phyloP scores from a whole-genome alignment of 2,329 filamentous ascomycete genomes.

The Diaporthe amygdali region DNA sequence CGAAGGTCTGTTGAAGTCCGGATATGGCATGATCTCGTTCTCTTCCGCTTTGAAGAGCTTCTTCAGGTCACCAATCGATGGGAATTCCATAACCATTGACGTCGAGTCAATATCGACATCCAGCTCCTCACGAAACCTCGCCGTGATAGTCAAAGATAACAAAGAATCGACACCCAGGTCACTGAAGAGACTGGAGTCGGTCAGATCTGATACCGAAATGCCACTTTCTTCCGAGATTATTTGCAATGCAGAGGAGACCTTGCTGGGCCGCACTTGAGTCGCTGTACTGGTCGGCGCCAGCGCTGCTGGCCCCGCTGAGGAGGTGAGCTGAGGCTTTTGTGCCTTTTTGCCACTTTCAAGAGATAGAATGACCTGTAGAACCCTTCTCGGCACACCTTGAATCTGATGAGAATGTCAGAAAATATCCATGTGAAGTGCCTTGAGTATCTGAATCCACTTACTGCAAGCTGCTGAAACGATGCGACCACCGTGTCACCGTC shows the following conservation, averaged over 20 bases:
- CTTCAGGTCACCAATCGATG: slow-evolving; percentile 27
- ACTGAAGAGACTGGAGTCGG: slow-evolving; percentile 34
- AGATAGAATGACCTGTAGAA: slow-evolving; percentile 35
- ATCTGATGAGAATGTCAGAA: slow-evolving; percentile 39
- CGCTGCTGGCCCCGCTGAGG: neutral
- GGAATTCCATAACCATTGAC: slow-evolving; percentile 34
- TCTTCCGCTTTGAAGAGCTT: slow-evolving; percentile 13
- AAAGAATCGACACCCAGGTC: slow-evolving; percentile 42
- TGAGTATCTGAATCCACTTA: slow-evolving; percentile 51
- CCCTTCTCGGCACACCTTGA: slow-evolving; percentile 42
- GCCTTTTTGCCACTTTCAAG: slow-evolving; percentile 11
- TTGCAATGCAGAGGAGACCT: neutral
- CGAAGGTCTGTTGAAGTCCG: slow-evolving; percentile 36
- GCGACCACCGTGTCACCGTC: slow-evolving; percentile 56
- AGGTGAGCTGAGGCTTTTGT: neutral
- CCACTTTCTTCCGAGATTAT: slow-evolving; percentile 17
- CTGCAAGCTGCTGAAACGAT: slow-evolving; percentile 61
- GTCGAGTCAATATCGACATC: slow-evolving; percentile 34
- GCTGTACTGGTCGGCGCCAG: neutral
- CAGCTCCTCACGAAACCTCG: slow-evolving; percentile 38
- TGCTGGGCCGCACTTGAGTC: neutral
- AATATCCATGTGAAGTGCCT: neutral
- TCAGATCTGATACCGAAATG: neutral
- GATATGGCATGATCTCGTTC: slow-evolving; percentile 35
- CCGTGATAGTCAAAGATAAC: slow-evolving; percentile 36